Percentiles rank a stretch among this genome's conserved stretches.
Evolutionary conservation across 1,284 basidiomycete genomes (phyloP).

Genomic region (Ustilago cynodontis): DNA sequence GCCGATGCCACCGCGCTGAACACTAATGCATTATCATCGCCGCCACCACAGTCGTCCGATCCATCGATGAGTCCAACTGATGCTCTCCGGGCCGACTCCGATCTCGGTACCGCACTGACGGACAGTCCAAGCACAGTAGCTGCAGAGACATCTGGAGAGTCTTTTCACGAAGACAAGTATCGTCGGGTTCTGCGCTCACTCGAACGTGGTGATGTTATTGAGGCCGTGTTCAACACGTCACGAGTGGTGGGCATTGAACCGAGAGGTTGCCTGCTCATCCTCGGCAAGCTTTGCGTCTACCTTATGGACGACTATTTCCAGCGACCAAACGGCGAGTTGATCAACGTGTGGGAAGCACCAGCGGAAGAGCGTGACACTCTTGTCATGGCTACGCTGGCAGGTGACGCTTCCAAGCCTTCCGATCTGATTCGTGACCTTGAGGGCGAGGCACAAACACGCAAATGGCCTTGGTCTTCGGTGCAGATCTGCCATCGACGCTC

Average conservation of each 20-base stretch:
- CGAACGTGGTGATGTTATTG: slow-evolving; percentile 88
- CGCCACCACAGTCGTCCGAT: not conserved
- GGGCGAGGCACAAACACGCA: slow-evolving; percentile 45
- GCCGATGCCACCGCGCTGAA: slow-evolving; percentile 21
- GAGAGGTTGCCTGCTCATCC: slow-evolving; percentile 86
- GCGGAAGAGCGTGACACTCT: slow-evolving; percentile 74
- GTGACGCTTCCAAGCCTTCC: slow-evolving; percentile 43
- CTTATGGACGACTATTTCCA: slow-evolving; percentile 94
- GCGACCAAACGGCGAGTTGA: slow-evolving; percentile 85
- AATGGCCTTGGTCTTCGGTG: slow-evolving; percentile 61
- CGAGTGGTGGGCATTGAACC: slow-evolving; percentile 63
- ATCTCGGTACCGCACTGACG: not conserved
- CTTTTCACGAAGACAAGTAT: slow-evolving; percentile 76
- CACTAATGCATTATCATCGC: not conserved
- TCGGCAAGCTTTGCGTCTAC: slow-evolving; percentile 86
- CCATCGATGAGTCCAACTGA: not conserved
- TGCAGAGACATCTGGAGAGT: slow-evolving; percentile 20
- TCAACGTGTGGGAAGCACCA: slow-evolving; percentile 88
- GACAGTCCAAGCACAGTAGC: slow-evolving; percentile 10
- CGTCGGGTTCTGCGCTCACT: slow-evolving; percentile 74
- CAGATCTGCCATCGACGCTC: slow-evolving; percentile 46
- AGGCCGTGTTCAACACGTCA: slow-evolving; percentile 76
- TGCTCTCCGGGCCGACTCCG: not conserved
- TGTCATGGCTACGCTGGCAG: slow-evolving; percentile 80
- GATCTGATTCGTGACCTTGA: slow-evolving; percentile 70